Base-by-base conservation (phyloP, 495 filamentous ascomycete species). In the Annulohypoxylon moriforme region DNA sequence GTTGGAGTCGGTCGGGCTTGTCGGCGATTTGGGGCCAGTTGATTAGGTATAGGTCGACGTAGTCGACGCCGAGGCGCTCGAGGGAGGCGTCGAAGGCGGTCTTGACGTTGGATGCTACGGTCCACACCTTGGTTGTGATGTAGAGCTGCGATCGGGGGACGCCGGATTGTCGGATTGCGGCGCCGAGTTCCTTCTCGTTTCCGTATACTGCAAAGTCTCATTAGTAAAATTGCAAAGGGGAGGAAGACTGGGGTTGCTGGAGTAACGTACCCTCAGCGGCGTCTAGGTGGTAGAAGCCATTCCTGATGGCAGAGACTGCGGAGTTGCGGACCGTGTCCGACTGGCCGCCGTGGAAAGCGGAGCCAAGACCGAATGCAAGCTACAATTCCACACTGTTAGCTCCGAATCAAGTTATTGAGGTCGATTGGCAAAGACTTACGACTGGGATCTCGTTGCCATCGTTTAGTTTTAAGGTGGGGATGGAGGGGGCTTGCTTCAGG, bases 1-100 rank as follows among this genome's bases (percentile, higher is more conserved):
- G 66, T 76, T 93, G 92, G 20, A 94, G 85, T 1, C 91, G 86
- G 22, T 80, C 81, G 9, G 90, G 86, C 1, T 82, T 82, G 9
- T 86, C 80, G 29, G 89, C 89, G 68, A 85, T 91, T 81, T 89
- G 95, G 5, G 94, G 94, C 22, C 81, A 73, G 78, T 96, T 93
- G 70, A 97, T 92, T 4, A 97, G 81, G 76, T 94, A 97, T 79
- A 94, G 82, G 79, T 97, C 93, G 4, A 97, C 91, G 79, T 96
- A 94, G 59, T 91, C 88, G 27, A 96, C 77, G 16, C 89, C 86
- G 10, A 97, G 84, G 72, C 91, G 93, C 75, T 90, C 83, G 69
- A 97, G 83, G 57, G 92, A 96, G 9, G 77, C 78, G 24, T 88
- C 85, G 68, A 97, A 88, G n/a, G 91, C 88, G 1, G 88, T 82